Evolutionary conservation across 1,284 basidiomycete species (phyloP), one percentile per base, ranked within the genome.

Genomic region (Ganoderma multipileum): DNA sequence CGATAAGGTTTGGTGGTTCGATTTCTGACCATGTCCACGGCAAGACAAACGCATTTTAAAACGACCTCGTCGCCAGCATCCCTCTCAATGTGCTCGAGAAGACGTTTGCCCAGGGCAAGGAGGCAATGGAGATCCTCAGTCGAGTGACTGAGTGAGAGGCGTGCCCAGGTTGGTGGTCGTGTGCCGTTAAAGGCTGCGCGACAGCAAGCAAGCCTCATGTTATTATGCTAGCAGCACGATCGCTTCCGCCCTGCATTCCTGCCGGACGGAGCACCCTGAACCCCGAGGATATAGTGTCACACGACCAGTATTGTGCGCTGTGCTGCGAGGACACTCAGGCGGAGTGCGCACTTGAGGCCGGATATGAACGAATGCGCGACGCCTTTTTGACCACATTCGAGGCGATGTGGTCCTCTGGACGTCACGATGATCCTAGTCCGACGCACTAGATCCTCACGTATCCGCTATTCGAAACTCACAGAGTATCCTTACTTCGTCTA

Each of bases 211-310:
- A 26, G 57, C 71, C 67, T 68, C 69, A 61, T 69, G 71, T 50
- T 55, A 60, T 36, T 58, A 63, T 58, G 60, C 63, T 38, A 36
- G 55, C 42, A 47, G 60, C 63, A 67, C 55, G 66, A 72, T 71
- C 69, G 67, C 63, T 36, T 60, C 41, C 60, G 63, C 41, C 44
- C 61, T 63, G 38, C 54, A 23, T 63, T 59, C 33, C 36, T 30
- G 61, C 54, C 44, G 55, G 61, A 23, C 42, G 30, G 23, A 42
- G 57, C 33, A 61, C 71, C 71, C 69, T 71, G 64, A 26, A 39
- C 62, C 71, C 69, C 55, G 67, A 62, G 50, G 39, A 39, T 28
- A 62, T 66, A 23, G 66, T 61, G 71, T 70, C 69, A 71, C 71
- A 72, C 66, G 71, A 71, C 69, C 69, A 59, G 61, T 63, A 39